These are phyloP conservation scores for Pleurotus cornucopiae DNA, from an alignment of 768 basidiomycete species.

Conservation along the genomic window DNA sequence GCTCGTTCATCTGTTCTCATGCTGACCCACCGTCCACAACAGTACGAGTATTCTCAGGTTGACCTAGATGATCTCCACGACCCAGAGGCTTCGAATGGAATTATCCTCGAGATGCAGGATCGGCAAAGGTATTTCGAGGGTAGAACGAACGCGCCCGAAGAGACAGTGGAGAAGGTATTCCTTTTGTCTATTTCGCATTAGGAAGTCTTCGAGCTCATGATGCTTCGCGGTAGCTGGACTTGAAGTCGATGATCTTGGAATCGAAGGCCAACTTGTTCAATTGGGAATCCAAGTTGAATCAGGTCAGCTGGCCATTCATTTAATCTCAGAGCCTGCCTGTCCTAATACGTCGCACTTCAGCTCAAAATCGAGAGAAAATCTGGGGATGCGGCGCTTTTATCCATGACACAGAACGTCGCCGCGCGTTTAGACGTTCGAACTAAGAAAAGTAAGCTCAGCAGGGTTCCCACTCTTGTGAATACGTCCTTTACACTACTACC, in stretches of 20 bases:
- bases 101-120: slow-evolving; percentile 84
- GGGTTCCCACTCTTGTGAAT: neutral
- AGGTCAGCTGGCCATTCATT: slow-evolving; percentile 35
- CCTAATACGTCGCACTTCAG: slow-evolving; percentile 25
- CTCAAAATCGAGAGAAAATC: slow-evolving; percentile 66
- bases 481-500: neutral
- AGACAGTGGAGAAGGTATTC: slow-evolving; percentile 1
- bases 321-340: neutral
- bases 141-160: slow-evolving; percentile 26
- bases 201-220: neutral
- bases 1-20: neutral
- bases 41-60: slow-evolving; percentile 51
- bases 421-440: slow-evolving; percentile 63
- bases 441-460: slow-evolving; percentile 51
- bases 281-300: slow-evolving; percentile 56
- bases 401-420: slow-evolving; percentile 81
- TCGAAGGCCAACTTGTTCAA: slow-evolving; percentile 41
- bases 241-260: slow-evolving; percentile 43
- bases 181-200: neutral
- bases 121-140: slow-evolving; percentile 81
- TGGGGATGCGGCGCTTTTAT: slow-evolving; percentile 60
- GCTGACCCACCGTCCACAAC: neutral
- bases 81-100: slow-evolving; percentile 58
- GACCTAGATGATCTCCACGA: slow-evolving; percentile 85
- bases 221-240: slow-evolving; percentile 39